Base-by-base conservation (phyloP, 2,329 filamentous ascomycete species). In the Fusarium brachygibbosum region DNA sequence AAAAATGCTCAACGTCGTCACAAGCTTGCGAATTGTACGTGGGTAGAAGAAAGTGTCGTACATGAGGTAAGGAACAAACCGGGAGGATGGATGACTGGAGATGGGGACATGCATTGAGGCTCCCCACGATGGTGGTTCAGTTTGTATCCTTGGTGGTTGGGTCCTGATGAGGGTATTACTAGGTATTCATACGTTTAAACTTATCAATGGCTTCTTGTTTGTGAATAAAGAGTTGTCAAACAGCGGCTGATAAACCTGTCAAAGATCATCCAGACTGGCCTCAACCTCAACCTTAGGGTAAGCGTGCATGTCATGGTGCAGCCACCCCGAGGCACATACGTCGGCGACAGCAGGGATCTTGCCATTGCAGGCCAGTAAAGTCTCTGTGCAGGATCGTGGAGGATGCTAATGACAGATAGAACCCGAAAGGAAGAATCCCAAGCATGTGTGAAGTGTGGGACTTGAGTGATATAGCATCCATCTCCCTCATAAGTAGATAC, bases 41-140 rank as follows among this genome's bases (percentile, higher is more conserved):
- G 44, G 29, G 6, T 3, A 12, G 29, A 10, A 29, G 29, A 51
- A 51, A 57, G 63, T 62, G 60, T 42, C 56, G 58, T 57, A 62
- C 64, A 45, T 23, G 37, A 53, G 28, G 14, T 37, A 61, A 72
- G 68, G 71, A 53, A 73, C 62, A 74, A 72, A 64, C 71, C 71
- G 69, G 71, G 59, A 69, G 51, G 12, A 41, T 45, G 55, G 66
- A 63, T 68, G 46, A 55, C 40, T 45, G 34, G 21, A 45, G 35
- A 34, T 32, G 52, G 65, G 68, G 52, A 49, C 31, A 37, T 32
- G 42, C 49, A 40, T 45, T 28, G 53, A 66, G 60, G 61, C 64
- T 70, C 50, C 70, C 64, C 60, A 68, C 53, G 28, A 19, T 32
- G 41, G 32, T 62, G 51, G 46, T 35, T 16, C 9, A 17, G 32